Evolutionary conservation across 2,329 filamentous ascomycete species (phyloP).

Genomic region (Botrytis byssoidea): DNA sequence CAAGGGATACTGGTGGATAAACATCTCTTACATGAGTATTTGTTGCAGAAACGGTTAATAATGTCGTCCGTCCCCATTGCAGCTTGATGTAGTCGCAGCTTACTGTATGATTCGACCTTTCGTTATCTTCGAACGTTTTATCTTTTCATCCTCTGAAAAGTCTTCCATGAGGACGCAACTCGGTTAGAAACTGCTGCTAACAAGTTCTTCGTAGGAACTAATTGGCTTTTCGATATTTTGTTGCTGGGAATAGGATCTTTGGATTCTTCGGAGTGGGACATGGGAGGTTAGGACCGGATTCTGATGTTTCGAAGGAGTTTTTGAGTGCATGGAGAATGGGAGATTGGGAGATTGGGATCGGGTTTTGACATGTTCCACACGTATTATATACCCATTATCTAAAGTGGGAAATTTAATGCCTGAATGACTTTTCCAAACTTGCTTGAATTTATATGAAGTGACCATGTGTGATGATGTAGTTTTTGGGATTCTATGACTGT

Average conservation of each 20-base stretch:
- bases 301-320: constrained; percentile 12
- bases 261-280: constrained; percentile 15
- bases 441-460: not conserved
- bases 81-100: constrained; percentile 13
- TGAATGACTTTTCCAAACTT: constrained; percentile 18
- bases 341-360: constrained; percentile 10
- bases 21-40: constrained; percentile 16
- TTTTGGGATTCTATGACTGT: not conserved
- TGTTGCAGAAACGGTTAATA: constrained; percentile 18
- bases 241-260: constrained; percentile 11
- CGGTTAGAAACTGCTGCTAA: constrained; percentile 10
- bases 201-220: constrained; percentile 15
- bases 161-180: constrained; percentile 1
- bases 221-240: constrained; percentile 14
- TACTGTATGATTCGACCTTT: constrained; percentile 11
- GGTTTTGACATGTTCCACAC: constrained; percentile 11
- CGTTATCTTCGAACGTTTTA: not conserved
- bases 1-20: constrained; percentile 19
- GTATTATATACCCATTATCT: constrained; percentile 20
- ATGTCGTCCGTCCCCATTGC: constrained; percentile 6
- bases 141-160: not conserved
- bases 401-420: constrained; percentile 18
- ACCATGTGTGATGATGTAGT: constrained; percentile 15
- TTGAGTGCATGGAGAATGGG: constrained; percentile 14
- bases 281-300: constrained; percentile 13